Percentiles rank a stretch among this genome's conserved stretches.
Conservation (phyloP, 2,329 filamentous ascomycete species). For the Aspergillus carbonarius region DNA sequence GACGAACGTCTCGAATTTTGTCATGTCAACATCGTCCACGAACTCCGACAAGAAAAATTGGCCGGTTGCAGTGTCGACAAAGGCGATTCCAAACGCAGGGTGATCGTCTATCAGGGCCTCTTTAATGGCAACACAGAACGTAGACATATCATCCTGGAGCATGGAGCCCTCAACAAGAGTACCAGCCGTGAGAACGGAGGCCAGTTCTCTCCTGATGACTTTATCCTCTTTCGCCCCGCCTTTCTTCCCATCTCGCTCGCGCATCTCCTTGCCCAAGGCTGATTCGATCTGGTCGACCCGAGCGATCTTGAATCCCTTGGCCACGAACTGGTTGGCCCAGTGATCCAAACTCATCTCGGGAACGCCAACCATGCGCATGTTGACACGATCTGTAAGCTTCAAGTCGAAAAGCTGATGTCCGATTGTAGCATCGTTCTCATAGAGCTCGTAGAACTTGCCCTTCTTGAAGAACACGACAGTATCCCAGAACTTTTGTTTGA, state of each 20-base stretch:
- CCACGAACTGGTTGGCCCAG: conserved; percentile 98
- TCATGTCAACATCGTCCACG: conserved; percentile 86
- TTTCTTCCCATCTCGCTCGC: conserved; percentile 70
- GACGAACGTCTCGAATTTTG: conserved; percentile 94
- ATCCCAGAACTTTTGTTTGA: conserved; percentile 97
- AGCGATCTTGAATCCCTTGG: conserved; percentile 96
- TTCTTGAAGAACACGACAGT: conserved; percentile 99
- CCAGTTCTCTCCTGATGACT: conserved; percentile 85
- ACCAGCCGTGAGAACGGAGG: conserved; percentile 85
- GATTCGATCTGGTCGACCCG: conserved; percentile 96
- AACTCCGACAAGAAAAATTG: conserved; percentile 95
- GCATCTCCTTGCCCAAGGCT: conserved; percentile 95
- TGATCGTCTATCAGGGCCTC: conserved; percentile 67
- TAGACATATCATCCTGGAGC: conserved; percentile 97
- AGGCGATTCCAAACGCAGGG: conserved; percentile 86
- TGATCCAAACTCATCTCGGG: conserved; percentile 93
- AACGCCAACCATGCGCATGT: conserved; percentile 99
- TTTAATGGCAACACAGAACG: conserved; percentile 94
- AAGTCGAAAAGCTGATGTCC: conserved; percentile 96
- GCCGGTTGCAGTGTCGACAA: conserved; percentile 92
- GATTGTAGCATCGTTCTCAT: conserved; percentile 95
- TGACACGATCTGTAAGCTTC: conserved; percentile 95
- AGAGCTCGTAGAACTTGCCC: conserved; percentile 98
- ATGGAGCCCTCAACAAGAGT: conserved; percentile 94
- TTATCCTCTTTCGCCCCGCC: conserved; percentile 72